Conservation (phyloP, 2,329 filamentous ascomycete genomes). For the Beauveria caledonica region DNA sequence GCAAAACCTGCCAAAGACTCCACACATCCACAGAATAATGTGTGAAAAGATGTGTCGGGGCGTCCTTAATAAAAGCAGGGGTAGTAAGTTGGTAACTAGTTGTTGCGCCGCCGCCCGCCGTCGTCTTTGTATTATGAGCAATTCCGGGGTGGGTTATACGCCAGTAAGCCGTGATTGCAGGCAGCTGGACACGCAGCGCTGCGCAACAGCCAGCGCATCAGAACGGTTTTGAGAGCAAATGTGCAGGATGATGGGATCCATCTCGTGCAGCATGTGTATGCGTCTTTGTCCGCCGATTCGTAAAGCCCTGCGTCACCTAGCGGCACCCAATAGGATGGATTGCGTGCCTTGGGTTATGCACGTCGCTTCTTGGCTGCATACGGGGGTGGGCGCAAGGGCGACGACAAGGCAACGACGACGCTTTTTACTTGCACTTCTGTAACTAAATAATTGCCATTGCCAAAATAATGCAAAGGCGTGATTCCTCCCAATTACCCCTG, state of each 20-base stretch:
- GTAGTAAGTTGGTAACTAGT: not conserved
- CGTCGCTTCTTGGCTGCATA: not conserved
- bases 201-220: not conserved
- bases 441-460: not conserved
- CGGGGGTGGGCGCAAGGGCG: not conserved
- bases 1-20: not conserved
- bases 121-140: not conserved
- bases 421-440: not conserved
- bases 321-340: not conserved
- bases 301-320: not conserved
- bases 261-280: not conserved
- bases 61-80: constrained; percentile 3
- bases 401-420: not conserved
- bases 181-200: not conserved
- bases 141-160: not conserved
- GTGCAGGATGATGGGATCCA: not conserved
- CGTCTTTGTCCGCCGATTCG: not conserved
- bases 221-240: not conserved
- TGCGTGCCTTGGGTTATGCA: constrained; percentile 1
- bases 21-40: not conserved
- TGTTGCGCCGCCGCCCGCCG: not conserved
- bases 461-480: not conserved
- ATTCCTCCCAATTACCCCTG: not conserved
- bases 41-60: not conserved
- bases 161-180: not conserved